phyloP scores from a whole-genome alignment of 495 filamentous ascomycete genomes.

The Lophium mytilinum region DNA sequence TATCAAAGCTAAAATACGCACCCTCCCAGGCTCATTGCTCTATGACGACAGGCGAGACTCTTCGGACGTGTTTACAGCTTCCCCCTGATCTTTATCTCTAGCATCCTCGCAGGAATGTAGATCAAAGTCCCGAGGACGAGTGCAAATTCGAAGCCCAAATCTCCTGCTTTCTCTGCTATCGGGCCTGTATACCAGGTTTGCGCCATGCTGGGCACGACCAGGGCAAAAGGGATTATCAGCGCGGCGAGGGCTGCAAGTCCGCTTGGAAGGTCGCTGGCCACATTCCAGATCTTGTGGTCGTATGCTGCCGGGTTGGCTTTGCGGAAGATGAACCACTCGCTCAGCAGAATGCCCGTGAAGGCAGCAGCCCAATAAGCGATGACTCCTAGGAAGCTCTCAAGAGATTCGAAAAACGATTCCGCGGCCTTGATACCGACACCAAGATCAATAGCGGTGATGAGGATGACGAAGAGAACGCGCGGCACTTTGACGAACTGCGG shows the following conservation, averaged over 20 bases:
- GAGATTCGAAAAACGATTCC: conserved; percentile 41
- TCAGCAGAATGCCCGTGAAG: conserved; percentile 42
- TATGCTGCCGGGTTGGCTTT: conserved; percentile 13
- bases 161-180: conserved; percentile 46
- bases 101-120: conserved; percentile 27
- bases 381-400: conserved; percentile 47
- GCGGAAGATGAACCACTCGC: conserved; percentile 44
- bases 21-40: too few relatives aligned
- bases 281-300: conserved; percentile 42
- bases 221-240: conserved; percentile 26
- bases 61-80: not conserved
- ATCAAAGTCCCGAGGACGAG: conserved; percentile 42
- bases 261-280: conserved; percentile 37
- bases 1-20: too few relatives aligned
- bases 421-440: conserved; percentile 46
- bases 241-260: conserved; percentile 41
- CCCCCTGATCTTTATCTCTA: conserved; percentile 9
- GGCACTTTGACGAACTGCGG: conserved; percentile 43
- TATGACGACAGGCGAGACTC: too few relatives aligned
- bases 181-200: conserved; percentile 50
- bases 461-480: conserved; percentile 43
- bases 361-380: conserved; percentile 52
- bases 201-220: conserved; percentile 47
- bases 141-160: conserved; percentile 52
- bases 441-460: conserved; percentile 45